phyloP scores from a whole-genome alignment of 495 filamentous ascomycete species.

The Podospora sp. region DNA sequence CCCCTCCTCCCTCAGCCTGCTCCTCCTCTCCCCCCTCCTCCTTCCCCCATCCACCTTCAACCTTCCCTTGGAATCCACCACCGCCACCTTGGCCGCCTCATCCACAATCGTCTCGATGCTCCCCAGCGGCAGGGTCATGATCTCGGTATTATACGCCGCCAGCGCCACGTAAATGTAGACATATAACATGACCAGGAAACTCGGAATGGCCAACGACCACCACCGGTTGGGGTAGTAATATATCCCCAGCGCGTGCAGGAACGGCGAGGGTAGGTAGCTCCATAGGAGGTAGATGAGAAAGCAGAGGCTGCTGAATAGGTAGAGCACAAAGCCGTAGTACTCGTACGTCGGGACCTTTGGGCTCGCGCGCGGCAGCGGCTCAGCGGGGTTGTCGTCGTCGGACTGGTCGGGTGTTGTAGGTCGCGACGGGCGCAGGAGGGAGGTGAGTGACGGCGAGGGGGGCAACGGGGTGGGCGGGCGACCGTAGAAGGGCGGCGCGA shows the following conservation, averaged over 20 bases:
- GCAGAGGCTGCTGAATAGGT: conserved; percentile 75
- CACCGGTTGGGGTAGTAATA: conserved; percentile 96
- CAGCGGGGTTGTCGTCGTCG: conserved; percentile 73
- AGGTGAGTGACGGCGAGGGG: conserved; percentile 92
- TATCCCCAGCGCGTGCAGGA: conserved; percentile 90
- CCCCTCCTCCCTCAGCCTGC: conserved; percentile 26
- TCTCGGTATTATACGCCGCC: conserved; percentile 85
- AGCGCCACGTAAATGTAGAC: conserved; percentile 95
- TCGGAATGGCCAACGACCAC: conserved; percentile 92
- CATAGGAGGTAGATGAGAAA: conserved; percentile 93
- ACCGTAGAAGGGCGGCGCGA: conserved; percentile 88
- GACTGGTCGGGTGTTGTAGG: conserved; percentile 91
- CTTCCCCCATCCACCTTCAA: conserved; percentile 45
- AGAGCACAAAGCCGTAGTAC: conserved; percentile 97
- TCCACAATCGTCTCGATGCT: conserved; percentile 91
- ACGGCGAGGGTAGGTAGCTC: conserved; percentile 89
- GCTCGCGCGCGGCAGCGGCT: conserved; percentile 80
- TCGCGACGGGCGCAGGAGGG: conserved; percentile 85
- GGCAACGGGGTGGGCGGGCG: conserved; percentile 86
- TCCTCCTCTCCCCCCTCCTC: conserved; percentile 52
- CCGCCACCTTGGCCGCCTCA: conserved; percentile 81
- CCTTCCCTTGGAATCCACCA: conserved; percentile 71
- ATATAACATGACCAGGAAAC: conserved; percentile 84
- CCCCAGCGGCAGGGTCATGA: conserved; percentile 78
- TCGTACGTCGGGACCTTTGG: conserved; percentile 97